Evolutionary conservation across 768 basidiomycete species (phyloP).

Genomic region (Rhodocollybia butyracea): DNA sequence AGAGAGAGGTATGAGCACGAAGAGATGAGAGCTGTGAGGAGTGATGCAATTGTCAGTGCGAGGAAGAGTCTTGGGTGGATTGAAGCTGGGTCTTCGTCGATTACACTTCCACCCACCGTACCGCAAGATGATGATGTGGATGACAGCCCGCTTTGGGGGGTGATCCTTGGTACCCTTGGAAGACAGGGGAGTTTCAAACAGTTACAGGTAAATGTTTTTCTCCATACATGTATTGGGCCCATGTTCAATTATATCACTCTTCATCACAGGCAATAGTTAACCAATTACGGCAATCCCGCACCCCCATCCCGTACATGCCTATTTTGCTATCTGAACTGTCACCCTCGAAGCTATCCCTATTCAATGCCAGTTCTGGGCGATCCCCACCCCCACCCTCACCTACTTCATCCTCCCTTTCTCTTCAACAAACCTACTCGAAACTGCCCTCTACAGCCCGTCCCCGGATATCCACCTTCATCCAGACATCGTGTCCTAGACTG

Average conservation of each 20-base stretch:
- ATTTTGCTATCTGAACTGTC: slow-evolving; percentile 97
- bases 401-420: not conserved
- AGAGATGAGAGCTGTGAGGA: slow-evolving; percentile 78
- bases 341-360: slow-evolving; percentile 86
- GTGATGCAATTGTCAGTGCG: slow-evolving; percentile 74
- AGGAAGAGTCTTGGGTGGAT: slow-evolving; percentile 52
- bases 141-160: slow-evolving; percentile 67
- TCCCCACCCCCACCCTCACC: not conserved
- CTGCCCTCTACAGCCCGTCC: slow-evolving; percentile 21
- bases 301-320: slow-evolving; percentile 73
- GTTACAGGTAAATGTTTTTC: slow-evolving; percentile 50
- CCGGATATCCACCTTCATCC: slow-evolving; percentile 86
- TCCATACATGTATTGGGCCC: not conserved
- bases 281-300: slow-evolving; percentile 55
- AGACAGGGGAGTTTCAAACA: slow-evolving; percentile 92
- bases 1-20: slow-evolving; percentile 86
- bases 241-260: not conserved
- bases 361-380: slow-evolving; percentile 45
- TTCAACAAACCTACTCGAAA: not conserved
- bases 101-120: not conserved
- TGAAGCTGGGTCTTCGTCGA: slow-evolving; percentile 8
- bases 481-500: slow-evolving; percentile 94
- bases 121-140: not conserved
- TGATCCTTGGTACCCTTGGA: slow-evolving; percentile 91
- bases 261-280: slow-evolving; percentile 62